Base-by-base conservation (phyloP, 1,284 basidiomycete genomes). In the Ustilago esculenta region DNA sequence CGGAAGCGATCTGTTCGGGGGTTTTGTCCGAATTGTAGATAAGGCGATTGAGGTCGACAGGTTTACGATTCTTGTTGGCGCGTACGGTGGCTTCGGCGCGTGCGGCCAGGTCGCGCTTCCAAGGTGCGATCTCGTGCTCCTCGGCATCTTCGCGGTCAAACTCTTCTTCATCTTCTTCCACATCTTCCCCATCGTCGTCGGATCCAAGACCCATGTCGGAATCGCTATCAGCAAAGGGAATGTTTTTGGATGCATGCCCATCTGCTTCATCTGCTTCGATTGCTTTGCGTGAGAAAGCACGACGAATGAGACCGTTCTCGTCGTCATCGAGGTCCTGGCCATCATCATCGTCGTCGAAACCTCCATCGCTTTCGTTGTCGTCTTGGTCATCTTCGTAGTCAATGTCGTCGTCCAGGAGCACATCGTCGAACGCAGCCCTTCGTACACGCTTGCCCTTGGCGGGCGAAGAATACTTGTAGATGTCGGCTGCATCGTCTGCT, bases 11-110 rank as follows among this genome's bases (percentile, higher is more conserved):
- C 75, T 92, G 86, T 55, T 88, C 86, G 0, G 92, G 89, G 0
- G 90, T 87, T 10, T 91, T 67, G 33, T 86, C 83, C 33, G 87
- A 87, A 36, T 87, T 85, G 82, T 98, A 98, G 51, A 98, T 92
- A 52, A 96, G 86, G 45, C 89, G 88, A 82, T 90, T 92, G 86
- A 94, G 90, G 79, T 96, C 88, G 72, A 87, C 88, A 3, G 51
- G 42, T 8, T 43, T 50, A 14, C 77, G 60, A 10, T 43, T 40
- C 15, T 58, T 47, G 61, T 81, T 80, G 34, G 65, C 71, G 7
- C 59, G 84, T 83, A 56, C 85, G 14, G 85, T 83, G 5, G 84
- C 83, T 12, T 85, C 84, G 0, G 92, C 92, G 50, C 86, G 86
- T 15, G 85, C 84, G 0, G 87, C 85, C 0, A 95, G 84, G 74